Evolutionary conservation across 176 grass and related monocot genomes (phyloP), one percentile per base, ranked within the genome.

Genomic region (Aegilops bicornis): DNA sequence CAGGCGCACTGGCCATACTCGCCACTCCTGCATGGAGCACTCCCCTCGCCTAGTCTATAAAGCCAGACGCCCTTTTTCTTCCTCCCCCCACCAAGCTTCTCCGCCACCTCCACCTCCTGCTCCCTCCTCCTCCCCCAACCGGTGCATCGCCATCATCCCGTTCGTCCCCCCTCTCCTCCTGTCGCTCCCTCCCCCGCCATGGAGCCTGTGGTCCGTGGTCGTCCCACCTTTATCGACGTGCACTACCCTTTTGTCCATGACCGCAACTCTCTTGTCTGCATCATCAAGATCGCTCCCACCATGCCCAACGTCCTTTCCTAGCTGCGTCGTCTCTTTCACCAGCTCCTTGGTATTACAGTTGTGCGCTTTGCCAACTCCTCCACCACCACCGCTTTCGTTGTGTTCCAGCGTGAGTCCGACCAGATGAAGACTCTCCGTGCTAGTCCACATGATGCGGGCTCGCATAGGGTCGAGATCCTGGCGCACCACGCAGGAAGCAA

Each of bases 291-390:
- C 33, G 33, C 33, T 35, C 33, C 33, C 33, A 35, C 33, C 33
- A 35, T 35, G 33, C 33, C 33, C 33, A 35, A 35, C 33, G 3
- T 35, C 33, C 4, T 61, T 0, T 6, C 58, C 2, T 61, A 22
- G 58, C 58, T 61, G 5, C 5, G 56, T 0, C 58, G 58, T 1
- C 2, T 61, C 22, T 23, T 61, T 0, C 58, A 61, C 7, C 58
- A 23, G 22, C 58, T 3, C 0, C 58, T 61, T 0, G 1, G 58
- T 0, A 61, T n/a, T 2, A 20, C 58, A 0, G 1, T 17, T 0
- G 58, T 61, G 1, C 8, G 22, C 8, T 61, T 61, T 17, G 58
- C 58, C 22, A 2, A 0, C 5, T n/a, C 20, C 22, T 10, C 58
- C 2, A 22, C 22, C 0, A 8, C 7, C 20, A 22, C 19, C n/a